Evolutionary conservation across 768 basidiomycete species (phyloP).

Genomic region (Mycena albidolilacea): DNA sequence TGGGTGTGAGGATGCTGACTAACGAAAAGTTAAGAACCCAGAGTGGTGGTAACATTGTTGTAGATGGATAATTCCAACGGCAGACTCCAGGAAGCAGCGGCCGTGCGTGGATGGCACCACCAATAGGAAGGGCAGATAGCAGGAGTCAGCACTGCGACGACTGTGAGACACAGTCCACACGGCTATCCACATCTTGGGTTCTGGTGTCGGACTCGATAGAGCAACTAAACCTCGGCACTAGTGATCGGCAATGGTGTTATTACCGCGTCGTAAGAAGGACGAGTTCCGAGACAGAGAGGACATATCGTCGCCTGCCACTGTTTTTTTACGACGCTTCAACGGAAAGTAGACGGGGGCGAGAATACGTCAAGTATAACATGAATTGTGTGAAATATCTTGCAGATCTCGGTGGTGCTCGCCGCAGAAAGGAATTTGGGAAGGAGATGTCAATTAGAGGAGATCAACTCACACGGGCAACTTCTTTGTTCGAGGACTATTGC

Average conservation of each 20-base stretch:
- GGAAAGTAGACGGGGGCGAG: background rate
- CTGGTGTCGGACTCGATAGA: constrained; percentile 17
- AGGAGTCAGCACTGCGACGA: constrained; percentile 9
- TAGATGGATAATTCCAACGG: constrained; percentile 2
- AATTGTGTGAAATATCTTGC: background rate
- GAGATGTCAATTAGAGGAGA: constrained; percentile 9
- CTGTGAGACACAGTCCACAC: constrained; percentile 29
- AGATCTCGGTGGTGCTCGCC: constrained; percentile 3
- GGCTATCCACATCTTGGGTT: constrained; percentile 27
- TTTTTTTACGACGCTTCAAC: background rate
- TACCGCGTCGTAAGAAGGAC: constrained; percentile 8
- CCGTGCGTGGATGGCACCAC: background rate
- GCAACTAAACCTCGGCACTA: constrained; percentile 22
- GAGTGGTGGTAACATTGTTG: constrained; percentile 7
- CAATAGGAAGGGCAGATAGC: background rate
- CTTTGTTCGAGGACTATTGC: constrained; percentile 34
- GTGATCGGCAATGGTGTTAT: constrained; percentile 17
- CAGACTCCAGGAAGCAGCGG: constrained; percentile 5
- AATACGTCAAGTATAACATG: constrained; percentile 9
- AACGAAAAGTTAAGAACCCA: background rate
- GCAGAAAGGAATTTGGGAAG: constrained; percentile 5
- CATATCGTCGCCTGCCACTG: background rate
- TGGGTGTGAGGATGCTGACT: background rate
- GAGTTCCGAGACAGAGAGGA: background rate
- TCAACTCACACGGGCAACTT: constrained; percentile 22